A percentile compares a stretch with the other conserved stretches of the same genome.
Evolutionary conservation across 192 early-diverging fungal species (phyloP).

Genomic region (Gigaspora rosea): DNA sequence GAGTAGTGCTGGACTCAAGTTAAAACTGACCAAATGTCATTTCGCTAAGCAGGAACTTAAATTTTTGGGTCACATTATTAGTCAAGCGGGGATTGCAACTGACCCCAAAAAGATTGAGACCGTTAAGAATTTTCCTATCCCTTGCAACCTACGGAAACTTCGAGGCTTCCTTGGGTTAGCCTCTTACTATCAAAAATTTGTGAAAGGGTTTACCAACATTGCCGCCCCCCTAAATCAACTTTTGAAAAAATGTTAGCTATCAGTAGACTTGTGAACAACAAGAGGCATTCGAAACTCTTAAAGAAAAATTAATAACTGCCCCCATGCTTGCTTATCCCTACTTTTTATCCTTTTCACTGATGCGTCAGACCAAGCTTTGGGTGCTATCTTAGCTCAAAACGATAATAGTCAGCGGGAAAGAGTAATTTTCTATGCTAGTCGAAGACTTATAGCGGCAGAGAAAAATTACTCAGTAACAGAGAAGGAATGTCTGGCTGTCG

Average conservation of each 20-base stretch:
- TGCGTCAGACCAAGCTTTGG: conserved; percentile 44
- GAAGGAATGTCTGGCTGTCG: too few species aligned
- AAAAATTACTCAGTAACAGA: too few species aligned
- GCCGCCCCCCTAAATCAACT: neutral
- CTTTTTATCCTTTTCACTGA: conserved; percentile 44
- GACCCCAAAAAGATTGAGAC: conserved; percentile 25
- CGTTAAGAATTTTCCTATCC: conserved; percentile 18
- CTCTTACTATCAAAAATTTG: neutral
- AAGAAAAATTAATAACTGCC: conserved; percentile 30
- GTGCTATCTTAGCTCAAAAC: conserved; percentile 41
- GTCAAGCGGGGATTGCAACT: neutral
- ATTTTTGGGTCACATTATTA: too few species aligned
- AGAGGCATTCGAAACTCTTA: conserved; percentile 33
- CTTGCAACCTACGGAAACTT: neutral
- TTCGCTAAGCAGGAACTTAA: too few species aligned
- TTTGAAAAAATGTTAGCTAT: neutral
- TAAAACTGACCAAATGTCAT: too few species aligned
- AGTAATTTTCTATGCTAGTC: conserved; percentile 35
- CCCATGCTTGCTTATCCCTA: conserved; percentile 46
- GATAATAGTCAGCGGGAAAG: conserved; percentile 17
- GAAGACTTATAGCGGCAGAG: too few species aligned
- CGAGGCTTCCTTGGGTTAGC: conserved; percentile 20
- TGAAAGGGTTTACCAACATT: neutral
- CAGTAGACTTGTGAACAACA: neutral
- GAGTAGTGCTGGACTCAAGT: conserved; percentile 5